A percentile compares a stretch with the other conserved stretches of the same genome.
These are phyloP conservation scores for Rhinocladiella similis DNA, from an alignment of 2,329 filamentous ascomycete genomes.

Conservation along the genomic window DNA sequence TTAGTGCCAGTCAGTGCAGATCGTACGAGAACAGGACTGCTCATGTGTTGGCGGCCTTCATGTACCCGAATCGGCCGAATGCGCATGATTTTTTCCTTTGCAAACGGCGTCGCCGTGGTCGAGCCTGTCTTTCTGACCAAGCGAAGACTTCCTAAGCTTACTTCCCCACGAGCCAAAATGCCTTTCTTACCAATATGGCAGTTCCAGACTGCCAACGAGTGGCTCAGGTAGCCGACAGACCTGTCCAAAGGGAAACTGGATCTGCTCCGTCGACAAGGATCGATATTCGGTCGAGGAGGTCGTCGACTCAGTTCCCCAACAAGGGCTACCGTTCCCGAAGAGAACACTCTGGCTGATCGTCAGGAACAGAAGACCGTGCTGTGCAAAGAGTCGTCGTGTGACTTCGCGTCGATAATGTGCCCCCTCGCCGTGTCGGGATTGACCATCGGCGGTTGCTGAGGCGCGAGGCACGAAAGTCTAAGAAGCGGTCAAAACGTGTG, in stretches of 20 bases:
- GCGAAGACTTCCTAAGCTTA: background rate
- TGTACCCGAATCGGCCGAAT: constrained; percentile 6
- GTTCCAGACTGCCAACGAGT: background rate
- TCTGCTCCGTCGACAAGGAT: background rate
- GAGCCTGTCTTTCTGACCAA: background rate
- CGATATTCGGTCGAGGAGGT: no score
- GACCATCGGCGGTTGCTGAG: background rate
- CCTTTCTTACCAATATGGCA: background rate
- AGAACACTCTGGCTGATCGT: background rate
- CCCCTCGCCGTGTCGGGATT: background rate
- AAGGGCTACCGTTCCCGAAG: no score
- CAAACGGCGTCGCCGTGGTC: background rate
- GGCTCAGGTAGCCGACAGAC: background rate
- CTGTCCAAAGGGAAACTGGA: background rate
- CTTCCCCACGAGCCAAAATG: background rate
- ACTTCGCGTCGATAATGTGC: background rate
- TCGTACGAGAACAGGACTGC: no score
- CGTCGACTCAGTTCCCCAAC: background rate
- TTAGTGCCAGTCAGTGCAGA: no score
- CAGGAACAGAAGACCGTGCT: background rate
- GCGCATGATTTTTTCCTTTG: background rate
- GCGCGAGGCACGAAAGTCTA: background rate
- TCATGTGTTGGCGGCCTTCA: background rate
- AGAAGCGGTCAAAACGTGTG: background rate
- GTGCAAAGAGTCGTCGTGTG: background rate